phyloP scores from a whole-genome alignment of 768 basidiomycete species.

The Lactarius indigo region DNA sequence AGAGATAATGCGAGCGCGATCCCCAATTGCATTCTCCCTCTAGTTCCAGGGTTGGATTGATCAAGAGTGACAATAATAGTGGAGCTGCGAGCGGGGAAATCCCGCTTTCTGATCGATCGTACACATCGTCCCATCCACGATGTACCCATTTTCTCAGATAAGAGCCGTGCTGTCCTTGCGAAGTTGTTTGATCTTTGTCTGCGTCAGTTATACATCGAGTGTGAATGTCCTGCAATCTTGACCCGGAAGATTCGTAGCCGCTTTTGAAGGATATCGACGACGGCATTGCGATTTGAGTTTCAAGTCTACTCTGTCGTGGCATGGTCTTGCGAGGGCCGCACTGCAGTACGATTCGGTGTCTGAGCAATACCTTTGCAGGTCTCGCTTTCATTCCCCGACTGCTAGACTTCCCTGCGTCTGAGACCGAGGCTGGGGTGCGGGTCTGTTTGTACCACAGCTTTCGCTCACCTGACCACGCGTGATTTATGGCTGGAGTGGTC shows the following conservation, averaged over 20 bases:
- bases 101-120: neutral
- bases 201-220: neutral
- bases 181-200: neutral
- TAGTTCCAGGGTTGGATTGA: neutral
- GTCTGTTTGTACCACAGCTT: neutral
- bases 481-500: neutral
- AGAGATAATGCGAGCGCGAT: neutral
- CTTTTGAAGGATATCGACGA: neutral
- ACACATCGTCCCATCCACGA: neutral
- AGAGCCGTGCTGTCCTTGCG: neutral
- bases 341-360: neutral
- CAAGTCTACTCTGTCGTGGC: neutral
- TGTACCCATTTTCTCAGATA: neutral
- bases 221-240: neutral
- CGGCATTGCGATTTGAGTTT: neutral
- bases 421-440: conserved; percentile 1
- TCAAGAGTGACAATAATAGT: neutral
- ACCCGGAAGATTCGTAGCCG: neutral
- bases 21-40: neutral
- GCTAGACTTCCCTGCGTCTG: neutral
- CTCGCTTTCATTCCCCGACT: neutral
- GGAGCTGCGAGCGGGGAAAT: neutral
- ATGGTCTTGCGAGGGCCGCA: neutral
- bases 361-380: neutral
- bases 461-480: neutral